These are phyloP conservation scores for Aegilops longissima DNA, from an alignment of 176 grass and related monocot genomes.

Conservation along the genomic window DNA sequence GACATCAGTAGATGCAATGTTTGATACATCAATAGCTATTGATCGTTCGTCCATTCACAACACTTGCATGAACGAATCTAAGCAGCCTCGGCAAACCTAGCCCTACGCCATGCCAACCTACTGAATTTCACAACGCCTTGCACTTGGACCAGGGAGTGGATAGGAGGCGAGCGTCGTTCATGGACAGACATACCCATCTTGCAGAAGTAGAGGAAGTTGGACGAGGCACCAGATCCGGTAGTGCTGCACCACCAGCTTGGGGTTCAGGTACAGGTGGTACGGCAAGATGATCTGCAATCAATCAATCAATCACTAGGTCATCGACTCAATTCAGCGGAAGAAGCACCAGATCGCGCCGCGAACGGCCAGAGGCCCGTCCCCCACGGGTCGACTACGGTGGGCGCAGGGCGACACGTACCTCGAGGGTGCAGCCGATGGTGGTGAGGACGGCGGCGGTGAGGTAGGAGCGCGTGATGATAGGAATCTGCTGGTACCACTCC, in stretches of 20 bases:
- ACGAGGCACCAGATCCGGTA: conserved; percentile 98
- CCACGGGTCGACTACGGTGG: too few species aligned
- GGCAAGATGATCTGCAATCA: conserved; percentile 80
- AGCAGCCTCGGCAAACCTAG: background rate
- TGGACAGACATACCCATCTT: conserved; percentile 74
- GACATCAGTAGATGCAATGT: too few species aligned
- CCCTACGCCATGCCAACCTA: background rate
- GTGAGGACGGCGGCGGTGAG: conserved; percentile 87
- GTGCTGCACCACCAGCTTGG: conserved; percentile 67
- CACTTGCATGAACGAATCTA: background rate
- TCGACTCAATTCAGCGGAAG: background rate
- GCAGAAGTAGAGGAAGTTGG: conserved; percentile 96
- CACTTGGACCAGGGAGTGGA: background rate
- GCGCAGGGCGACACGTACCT: conserved; percentile 31
- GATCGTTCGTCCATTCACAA: too few species aligned
- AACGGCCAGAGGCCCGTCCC: too few species aligned
- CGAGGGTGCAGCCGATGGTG: conserved; percentile 94
- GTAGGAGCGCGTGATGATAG: conserved; percentile 98
- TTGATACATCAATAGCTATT: too few species aligned
- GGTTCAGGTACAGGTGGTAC: conserved; percentile 85
- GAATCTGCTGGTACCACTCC: conserved; percentile 99
- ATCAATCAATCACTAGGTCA: background rate
- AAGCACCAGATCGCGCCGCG: background rate
- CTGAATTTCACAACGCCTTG: background rate
- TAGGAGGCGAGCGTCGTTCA: background rate